These are phyloP conservation scores for Calonectria pseudoreteaudii DNA, from an alignment of 2,329 filamentous ascomycete species.

Conservation along the genomic window DNA sequence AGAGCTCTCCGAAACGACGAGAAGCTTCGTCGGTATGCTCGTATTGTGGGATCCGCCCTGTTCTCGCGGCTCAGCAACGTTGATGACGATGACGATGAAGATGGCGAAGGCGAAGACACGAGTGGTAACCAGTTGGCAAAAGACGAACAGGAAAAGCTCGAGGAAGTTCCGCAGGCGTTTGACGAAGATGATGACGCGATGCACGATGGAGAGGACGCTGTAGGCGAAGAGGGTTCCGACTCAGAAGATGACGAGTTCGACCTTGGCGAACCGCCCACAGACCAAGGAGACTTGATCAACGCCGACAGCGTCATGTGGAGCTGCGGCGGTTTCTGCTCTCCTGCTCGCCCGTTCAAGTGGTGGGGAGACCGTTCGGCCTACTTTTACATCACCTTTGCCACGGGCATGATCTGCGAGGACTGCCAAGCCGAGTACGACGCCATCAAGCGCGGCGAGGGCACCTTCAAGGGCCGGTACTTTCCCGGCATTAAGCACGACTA, in stretches of 20 bases:
- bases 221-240: neutral
- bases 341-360: slow-evolving; percentile 18
- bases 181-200: neutral
- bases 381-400: slow-evolving; percentile 23
- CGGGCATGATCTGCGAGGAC: slow-evolving; percentile 26
- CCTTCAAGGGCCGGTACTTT: slow-evolving; percentile 19
- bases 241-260: neutral
- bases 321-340: slow-evolving; percentile 26
- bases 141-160: neutral
- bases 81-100: neutral
- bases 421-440: slow-evolving; percentile 28
- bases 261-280: slow-evolving; percentile 10
- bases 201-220: neutral
- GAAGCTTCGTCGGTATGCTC: slow-evolving; percentile 29
- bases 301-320: neutral
- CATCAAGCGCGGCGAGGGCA: slow-evolving; percentile 17
- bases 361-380: slow-evolving; percentile 28
- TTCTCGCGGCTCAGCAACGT: slow-evolving; percentile 36
- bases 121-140: neutral
- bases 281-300: slow-evolving; percentile 29
- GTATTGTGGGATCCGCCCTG: slow-evolving; percentile 39
- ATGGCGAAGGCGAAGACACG: neutral
- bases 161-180: neutral
- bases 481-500: slow-evolving; percentile 30
- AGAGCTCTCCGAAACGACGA: slow-evolving; percentile 20